A percentile compares a stretch with the other conserved stretches of the same genome.
Evolutionary conservation across 768 basidiomycete genomes (phyloP).

Genomic region (Exidia glandulosa): DNA sequence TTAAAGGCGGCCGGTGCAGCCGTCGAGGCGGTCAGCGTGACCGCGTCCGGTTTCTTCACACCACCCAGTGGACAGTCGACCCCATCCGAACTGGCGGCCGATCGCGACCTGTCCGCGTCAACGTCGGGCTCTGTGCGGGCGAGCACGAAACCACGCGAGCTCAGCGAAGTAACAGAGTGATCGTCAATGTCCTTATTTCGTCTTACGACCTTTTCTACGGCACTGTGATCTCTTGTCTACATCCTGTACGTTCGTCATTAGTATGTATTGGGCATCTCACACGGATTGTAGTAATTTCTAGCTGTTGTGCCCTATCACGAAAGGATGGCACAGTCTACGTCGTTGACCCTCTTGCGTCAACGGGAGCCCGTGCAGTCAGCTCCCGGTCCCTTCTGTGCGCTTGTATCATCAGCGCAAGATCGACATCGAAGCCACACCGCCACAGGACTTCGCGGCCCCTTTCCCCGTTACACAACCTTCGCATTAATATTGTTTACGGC

Average conservation of each 20-base stretch:
- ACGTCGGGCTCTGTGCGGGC: background rate
- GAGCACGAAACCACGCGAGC: background rate
- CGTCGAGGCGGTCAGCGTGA: conserved; percentile 66
- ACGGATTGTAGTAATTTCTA: too few relatives aligned
- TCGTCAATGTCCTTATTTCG: background rate
- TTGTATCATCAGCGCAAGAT: too few relatives aligned
- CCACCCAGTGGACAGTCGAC: conserved; percentile 27
- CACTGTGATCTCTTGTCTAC: too few relatives aligned
- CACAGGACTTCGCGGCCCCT: too few relatives aligned
- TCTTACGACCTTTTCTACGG: background rate
- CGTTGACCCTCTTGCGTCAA: background rate
- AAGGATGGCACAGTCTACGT: background rate
- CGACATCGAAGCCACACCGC: too few relatives aligned
- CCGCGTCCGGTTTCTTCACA: conserved; percentile 68
- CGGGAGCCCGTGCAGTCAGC: too few relatives aligned
- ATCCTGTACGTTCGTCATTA: too few relatives aligned
- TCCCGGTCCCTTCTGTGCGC: too few relatives aligned
- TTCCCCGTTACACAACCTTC: too few relatives aligned
- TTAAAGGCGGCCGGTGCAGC: conserved; percentile 56
- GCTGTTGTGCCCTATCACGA: background rate
- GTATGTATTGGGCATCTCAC: too few relatives aligned
- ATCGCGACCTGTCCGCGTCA: background rate
- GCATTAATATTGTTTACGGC: too few relatives aligned
- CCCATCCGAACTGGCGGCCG: background rate
- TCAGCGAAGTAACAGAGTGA: background rate